phyloP scores from a whole-genome alignment of 345 rosid species.

The Hibiscus tridactylites region DNA sequence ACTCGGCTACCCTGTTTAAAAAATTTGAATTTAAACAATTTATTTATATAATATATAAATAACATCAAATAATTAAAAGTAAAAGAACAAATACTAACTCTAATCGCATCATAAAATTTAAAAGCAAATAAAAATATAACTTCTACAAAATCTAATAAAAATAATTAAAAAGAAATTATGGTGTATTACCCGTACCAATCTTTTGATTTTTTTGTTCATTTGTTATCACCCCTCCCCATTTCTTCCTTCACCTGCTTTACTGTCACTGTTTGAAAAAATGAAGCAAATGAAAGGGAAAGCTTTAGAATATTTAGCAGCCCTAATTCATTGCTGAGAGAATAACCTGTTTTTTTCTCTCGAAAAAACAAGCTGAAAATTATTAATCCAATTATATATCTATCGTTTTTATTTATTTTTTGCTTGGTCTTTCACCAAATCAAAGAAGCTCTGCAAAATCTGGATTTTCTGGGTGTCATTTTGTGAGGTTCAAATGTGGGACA shows the following conservation, averaged over 20 bases:
- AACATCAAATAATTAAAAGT: no score
- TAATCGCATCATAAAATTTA: no score
- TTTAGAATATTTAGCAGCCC: background rate
- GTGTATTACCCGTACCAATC: background rate
- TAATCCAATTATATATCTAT: background rate
- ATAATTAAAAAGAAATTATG: no score
- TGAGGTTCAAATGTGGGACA: conserved; percentile 20
- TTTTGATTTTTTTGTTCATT: conserved; percentile 1
- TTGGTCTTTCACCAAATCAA: background rate
- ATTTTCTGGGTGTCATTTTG: no score
- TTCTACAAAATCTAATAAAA: no score
- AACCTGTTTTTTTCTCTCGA: background rate
- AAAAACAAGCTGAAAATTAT: background rate
- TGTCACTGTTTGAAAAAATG: conserved; percentile 12
- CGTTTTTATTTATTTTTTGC: background rate
- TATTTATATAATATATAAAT: no score
- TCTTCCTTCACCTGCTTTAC: background rate
- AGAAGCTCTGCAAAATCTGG: background rate
- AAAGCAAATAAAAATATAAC: no score
- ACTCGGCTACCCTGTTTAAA: no score
- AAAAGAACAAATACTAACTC: no score
- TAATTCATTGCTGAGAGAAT: background rate
- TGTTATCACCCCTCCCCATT: background rate
- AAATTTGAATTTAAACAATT: no score
- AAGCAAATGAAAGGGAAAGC: background rate